Base-by-base conservation (phyloP, 352 stramenopile genomes). In the Globisporangium middletonii region DNA sequence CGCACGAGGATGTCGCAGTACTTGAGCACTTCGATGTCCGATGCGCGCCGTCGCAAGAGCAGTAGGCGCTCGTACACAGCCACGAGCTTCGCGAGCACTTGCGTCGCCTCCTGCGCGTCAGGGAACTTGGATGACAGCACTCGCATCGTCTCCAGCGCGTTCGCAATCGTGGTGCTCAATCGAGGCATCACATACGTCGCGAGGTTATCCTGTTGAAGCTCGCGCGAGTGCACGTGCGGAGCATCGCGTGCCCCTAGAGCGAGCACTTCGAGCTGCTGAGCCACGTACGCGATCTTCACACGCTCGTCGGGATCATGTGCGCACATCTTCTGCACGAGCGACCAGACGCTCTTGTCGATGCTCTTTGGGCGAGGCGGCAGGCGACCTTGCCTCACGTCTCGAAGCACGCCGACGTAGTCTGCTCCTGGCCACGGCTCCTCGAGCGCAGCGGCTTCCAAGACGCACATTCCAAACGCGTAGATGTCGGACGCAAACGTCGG, bases 391-490 rank as follows among this genome's bases (percentile, higher is more conserved):
- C 42, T 15, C 7, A 5, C 16, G 13, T 41, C 38, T 9, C 2
- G 30, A 35, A 35, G 30, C 30, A 35, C 41, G 7, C 12, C 38
- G 16, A n/a, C 38, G 13, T 30, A 33, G 13, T n/a, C 16, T 18
- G 23, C 41, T 5, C n/a, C 8, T 4, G n/a, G 49, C 53, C 49
- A 26, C n/a, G 37, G 23, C 38, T 59, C 3, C 55, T 55, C 15
- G 28, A 26, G 27, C 42, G 60, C 33, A 59, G 59, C 8, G 4
- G 59, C 59, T 50, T 64, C 51, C 23, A 41, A 35, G 23, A 72
- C 53, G 38, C 58, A 68, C 55, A 70, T 65, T 0, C 63, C 66
- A 28, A 73, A 64, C 47, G 68, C 71, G 15, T 65, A 73, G 18
- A 73, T 47, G 23, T 76, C 65, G 11, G 59, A 66, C 9, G 44